Percentiles rank a stretch among this genome's conserved stretches.
phyloP scores from a whole-genome alignment of 805 yeast species.

The Candida saitoana region DNA sequence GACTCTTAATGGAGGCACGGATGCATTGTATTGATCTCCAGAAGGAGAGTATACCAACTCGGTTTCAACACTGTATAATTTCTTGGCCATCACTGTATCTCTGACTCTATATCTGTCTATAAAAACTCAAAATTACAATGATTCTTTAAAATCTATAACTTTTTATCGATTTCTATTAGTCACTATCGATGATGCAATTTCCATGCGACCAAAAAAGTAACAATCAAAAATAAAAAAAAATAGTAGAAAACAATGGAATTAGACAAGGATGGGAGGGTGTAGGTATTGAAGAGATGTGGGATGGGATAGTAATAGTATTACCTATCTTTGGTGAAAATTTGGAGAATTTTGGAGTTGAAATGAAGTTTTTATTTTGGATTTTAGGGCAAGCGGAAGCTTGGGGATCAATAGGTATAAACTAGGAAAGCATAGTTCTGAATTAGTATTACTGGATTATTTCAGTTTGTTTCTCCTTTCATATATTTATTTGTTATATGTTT shows the following conservation, averaged over 20 bases:
- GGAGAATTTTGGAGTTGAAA: too few relatives aligned
- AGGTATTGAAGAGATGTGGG: too few relatives aligned
- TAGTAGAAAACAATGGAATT: too few relatives aligned
- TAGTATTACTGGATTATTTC: too few relatives aligned
- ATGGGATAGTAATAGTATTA: too few relatives aligned
- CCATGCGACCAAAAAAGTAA: not conserved
- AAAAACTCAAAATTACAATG: not conserved
- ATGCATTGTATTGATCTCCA: slow-evolving; percentile 68
- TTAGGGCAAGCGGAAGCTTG: too few relatives aligned
- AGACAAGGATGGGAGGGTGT: not conserved
- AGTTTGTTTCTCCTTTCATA: too few relatives aligned
- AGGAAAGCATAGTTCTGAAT: too few relatives aligned
- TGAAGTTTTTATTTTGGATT: too few relatives aligned
- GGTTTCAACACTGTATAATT: slow-evolving; percentile 57
- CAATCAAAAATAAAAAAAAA: not conserved
- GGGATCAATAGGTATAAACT: too few relatives aligned
- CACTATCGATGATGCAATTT: slow-evolving; percentile 5
- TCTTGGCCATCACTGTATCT: slow-evolving; percentile 16
- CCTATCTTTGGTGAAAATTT: too few relatives aligned
- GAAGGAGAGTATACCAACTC: slow-evolving; percentile 61
- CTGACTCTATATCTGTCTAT: not conserved
- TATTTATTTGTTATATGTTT: too few relatives aligned
- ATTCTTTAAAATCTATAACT: not conserved
- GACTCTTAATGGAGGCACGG: slow-evolving; percentile 82
- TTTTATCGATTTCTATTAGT: not conserved